Percentiles rank a stretch among this genome's conserved stretches.
Conservation (phyloP, 352 stramenopile genomes). For the Albugo laibachii region DNA sequence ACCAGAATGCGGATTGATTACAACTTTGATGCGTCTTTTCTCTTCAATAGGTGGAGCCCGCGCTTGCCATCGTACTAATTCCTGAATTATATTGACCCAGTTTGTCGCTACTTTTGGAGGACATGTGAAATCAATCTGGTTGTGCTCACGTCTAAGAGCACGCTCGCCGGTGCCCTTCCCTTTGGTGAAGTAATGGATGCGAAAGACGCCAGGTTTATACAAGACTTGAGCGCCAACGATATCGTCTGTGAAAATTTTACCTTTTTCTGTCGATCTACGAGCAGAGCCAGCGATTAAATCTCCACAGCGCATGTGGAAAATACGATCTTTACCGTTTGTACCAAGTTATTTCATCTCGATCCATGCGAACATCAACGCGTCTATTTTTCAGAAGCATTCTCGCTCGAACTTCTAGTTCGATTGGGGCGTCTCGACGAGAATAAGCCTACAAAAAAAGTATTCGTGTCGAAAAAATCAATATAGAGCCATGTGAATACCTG, state of each 20-base stretch:
- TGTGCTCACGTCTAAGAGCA: constrained; percentile 28
- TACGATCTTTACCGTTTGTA: constrained; percentile 11
- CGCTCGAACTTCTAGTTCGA: constrained; percentile 37
- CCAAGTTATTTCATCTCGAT: constrained; percentile 43
- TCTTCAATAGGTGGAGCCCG: constrained; percentile 40
- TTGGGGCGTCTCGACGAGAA: constrained; percentile 42
- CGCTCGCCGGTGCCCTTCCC: constrained; percentile 33
- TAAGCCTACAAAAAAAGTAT: constrained; percentile 19
- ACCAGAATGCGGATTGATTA: constrained; percentile 65
- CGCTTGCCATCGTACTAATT: constrained; percentile 66
- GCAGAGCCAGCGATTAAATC: background rate
- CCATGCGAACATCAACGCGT: constrained; percentile 36
- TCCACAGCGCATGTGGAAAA: background rate
- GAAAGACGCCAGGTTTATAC: constrained; percentile 19
- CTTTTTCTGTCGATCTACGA: constrained; percentile 12
- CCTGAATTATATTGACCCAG: constrained; percentile 49
- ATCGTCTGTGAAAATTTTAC: constrained; percentile 43
- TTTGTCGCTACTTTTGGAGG: constrained; percentile 11
- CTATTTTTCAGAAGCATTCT: constrained; percentile 21
- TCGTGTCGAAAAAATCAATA: background rate
- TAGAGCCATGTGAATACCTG: constrained; percentile 11
- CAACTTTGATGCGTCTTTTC: constrained; percentile 56
- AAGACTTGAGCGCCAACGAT: constrained; percentile 37
- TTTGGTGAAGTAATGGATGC: constrained; percentile 62
- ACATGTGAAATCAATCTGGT: constrained; percentile 28